Base-by-base conservation (phyloP, 164 flowering plant genomes). In the Umbellularia californica region DNA sequence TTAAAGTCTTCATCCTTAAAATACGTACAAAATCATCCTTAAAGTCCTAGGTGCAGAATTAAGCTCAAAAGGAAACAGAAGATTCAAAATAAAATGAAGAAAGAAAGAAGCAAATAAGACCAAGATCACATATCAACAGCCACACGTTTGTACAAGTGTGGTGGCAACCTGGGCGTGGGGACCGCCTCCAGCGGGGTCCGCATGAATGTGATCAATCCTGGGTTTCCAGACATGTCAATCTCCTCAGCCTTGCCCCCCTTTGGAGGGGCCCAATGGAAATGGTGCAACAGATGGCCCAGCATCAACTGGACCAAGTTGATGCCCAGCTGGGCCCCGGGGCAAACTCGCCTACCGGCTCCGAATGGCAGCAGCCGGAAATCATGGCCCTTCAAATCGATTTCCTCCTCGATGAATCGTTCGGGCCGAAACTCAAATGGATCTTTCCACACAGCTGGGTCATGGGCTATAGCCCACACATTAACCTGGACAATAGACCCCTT, bases 391-490 rank as follows among this genome's bases (percentile, higher is more conserved):
- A 78, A 76, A 35, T 78, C 79, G 22, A 82, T 72, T 9, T 82
- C 81, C 76, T 80, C 82, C 73, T 80, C 81, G 3, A 78, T 25
- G 77, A 82, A 82, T 5, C 82, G 72, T 70, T 82, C 84, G 0
- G 84, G 82, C 2, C 81, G 67, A 73, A 80, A 82, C 27, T 75
- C 81, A 3, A 72, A 20, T 15, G 82, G 79, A 15, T 75, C 76
- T n/a, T 75, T 79, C 84, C 84, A 82, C 1, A 72, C 75, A 1
- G 74, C 58, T 1, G 81, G 81, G 24, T 82, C 82, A n/a, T 76
- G 83, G 1, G 79, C 81, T 0, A 82, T 73, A n/a, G 85, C 82
- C 83, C 83, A 82, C 3, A 76, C 81, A 74, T 82, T 80, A 19
- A 82, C 82, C 6, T 72, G 77, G 12, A 79, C 74, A 28, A 52